Base-by-base conservation (phyloP, 805 yeast species). In the Saturnispora saitoi region DNA sequence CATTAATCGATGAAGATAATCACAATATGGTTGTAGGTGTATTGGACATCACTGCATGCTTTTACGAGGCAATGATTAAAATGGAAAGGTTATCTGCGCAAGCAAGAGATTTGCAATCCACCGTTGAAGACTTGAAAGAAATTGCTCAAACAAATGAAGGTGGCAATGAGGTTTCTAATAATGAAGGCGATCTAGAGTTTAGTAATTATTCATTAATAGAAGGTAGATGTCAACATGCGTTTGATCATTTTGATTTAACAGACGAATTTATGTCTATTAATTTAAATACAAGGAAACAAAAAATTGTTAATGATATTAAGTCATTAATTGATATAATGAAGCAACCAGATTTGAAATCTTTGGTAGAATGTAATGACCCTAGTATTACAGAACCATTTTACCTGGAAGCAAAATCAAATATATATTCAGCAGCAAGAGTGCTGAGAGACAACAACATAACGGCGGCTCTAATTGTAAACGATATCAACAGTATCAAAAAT, bases 41-140 rank as follows among this genome's bases (percentile, higher is more conserved):
- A 11, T 56, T 72, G 26, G 73, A 72, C 55, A 71, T 72, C 31
- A 72, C 76, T 4, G 64, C 70, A 45, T 72, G 77, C 43, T 72
- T 71, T 54, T 70, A 71, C 48, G 74, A 72, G 52, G 76, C 74
- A 0, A 68, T 72, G 70, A 56, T 66, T 3, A 57, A 71, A 43
- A 55, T 72, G 24, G 76, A 72, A 51, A 65, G 67, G 43, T 65
- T 72, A 52, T 59, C 73, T 0, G 51, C 55, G 22, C 71, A 69
- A 48, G 71, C 73, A 3, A 56, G 61, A 41, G 66, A 64, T 48
- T 48, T 64, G 32, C 61, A 63, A 47, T 50, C 45, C 5, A 62
- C 68, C 1, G 62, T 64, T 50, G 58, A 62, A 36, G 64, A 62
- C 34, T 51, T 64, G 19, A 57, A 52, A 32, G 60, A 57, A 19